Base-by-base conservation (phyloP, 176 grass and related monocot genomes). In the Elymus sibiricus region DNA sequence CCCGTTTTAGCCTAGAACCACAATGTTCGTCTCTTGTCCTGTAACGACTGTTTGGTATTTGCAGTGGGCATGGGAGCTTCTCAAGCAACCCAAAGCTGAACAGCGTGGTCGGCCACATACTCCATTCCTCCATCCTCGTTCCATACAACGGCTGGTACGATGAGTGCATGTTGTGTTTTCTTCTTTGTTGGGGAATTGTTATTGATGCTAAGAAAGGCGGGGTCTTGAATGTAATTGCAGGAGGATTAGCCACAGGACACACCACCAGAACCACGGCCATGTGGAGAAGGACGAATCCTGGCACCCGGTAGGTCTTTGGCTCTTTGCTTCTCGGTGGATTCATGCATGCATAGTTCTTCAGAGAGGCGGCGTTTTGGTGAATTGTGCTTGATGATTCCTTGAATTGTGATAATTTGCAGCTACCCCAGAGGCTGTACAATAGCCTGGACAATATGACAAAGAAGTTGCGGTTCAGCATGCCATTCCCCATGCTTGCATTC, bases 211-310 rank as follows among this genome's bases (percentile, higher is more conserved):
- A 86, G 8, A 34, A 86, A 56, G 29, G 9, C 62, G 8, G 7
- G 29, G 63, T 79, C 73, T 81, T 84, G 14, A 29, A 74, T 82
- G 66, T n/a, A 78, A 78, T 39, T 89, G 66, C 77, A 98, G 95
- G 95, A 93, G 95, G 82, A 98, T 98, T 82, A 98, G 95, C 85
- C 95, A 98, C 73, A 95, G 93, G 88, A 95, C 95, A 22, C 95
- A 98, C 61, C 95, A 98, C 70, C 95, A 98, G 82, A 90, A 98
- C 83, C 95, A 98, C 25, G 95, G 95, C n/a, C 95, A 98, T 65
- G 91, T 98, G 39, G 95, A 98, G 83, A 98, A 98, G 11, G 95
- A 98, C 16, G 95, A 98, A 58, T 98, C 95, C 28, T 98, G 95
- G 95, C 93, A 98, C 73, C 95, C 95, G 70, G 95, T 98, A 88